Conservation (phyloP, 2,329 filamentous ascomycete species). For the Trematosphaeria pertusa region DNA sequence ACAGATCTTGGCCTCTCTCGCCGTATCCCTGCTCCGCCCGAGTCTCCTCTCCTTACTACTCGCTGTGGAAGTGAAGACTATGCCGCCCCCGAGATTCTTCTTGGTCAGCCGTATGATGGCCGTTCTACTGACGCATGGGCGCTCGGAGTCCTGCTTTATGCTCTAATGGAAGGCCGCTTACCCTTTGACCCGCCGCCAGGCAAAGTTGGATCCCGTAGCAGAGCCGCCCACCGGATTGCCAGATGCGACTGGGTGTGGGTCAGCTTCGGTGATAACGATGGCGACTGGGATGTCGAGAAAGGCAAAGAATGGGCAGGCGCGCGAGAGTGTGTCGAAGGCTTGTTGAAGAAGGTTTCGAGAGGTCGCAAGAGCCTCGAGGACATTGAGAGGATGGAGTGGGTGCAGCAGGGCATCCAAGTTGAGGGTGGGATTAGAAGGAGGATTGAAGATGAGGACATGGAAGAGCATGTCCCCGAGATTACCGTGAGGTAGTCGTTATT, state of each 20-base stretch:
- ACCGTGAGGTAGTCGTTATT: conserved; percentile 39
- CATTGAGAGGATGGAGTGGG: conserved; percentile 77
- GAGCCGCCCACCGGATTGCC: conserved; percentile 92
- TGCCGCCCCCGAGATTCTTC: conserved; percentile 92
- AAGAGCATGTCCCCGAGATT: conserved; percentile 17
- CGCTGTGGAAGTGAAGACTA: conserved; percentile 97
- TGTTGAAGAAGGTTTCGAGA: conserved; percentile 82
- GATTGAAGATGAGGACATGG: conserved; percentile 55
- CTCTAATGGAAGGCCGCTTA: conserved; percentile 87
- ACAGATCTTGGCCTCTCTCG: conserved; percentile 92
- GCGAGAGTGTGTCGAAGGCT: conserved; percentile 79
- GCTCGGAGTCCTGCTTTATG: conserved; percentile 89
- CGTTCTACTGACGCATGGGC: conserved; percentile 94
- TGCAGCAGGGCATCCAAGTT: conserved; percentile 74
- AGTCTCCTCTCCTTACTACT: conserved; percentile 88
- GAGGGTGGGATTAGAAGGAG: conserved; percentile 63
- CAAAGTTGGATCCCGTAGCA: conserved; percentile 74
- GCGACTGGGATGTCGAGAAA: conserved; percentile 79
- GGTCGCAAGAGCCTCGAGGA: conserved; percentile 76
- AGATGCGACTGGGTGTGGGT: conserved; percentile 96
- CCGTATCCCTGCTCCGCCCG: conserved; percentile 73
- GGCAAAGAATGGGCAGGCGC: conserved; percentile 74
- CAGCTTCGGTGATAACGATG: conserved; percentile 80
- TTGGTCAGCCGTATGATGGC: conserved; percentile 94
- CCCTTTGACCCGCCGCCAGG: conserved; percentile 91